Conservation (phyloP, 768 basidiomycete species). For the Boletus reticulatus region DNA sequence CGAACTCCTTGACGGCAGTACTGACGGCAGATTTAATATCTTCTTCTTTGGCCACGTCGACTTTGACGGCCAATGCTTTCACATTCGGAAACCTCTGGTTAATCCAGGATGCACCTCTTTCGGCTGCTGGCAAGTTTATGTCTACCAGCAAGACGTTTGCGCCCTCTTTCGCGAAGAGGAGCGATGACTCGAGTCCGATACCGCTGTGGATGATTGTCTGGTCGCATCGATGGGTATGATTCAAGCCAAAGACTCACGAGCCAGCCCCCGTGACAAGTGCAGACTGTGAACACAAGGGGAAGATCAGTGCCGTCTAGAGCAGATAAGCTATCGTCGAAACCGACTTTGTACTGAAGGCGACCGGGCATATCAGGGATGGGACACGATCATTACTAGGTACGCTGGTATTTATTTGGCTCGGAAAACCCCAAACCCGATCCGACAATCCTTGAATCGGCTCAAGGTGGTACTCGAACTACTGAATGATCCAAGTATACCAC, state of each 20-base stretch:
- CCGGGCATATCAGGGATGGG: conserved; percentile 47
- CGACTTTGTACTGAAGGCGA: conserved; percentile 66
- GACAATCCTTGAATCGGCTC: too few relatives aligned
- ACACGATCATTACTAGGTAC: neutral
- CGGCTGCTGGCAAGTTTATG: conserved; percentile 73
- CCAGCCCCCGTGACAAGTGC: conserved; percentile 87
- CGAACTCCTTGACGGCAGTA: conserved; percentile 76
- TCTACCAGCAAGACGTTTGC: conserved; percentile 90
- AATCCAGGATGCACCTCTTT: conserved; percentile 66
- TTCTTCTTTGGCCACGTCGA: conserved; percentile 86
- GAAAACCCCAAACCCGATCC: too few relatives aligned
- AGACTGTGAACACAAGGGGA: conserved; percentile 39
- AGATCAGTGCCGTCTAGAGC: conserved; percentile 12
- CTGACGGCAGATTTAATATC: conserved; percentile 85
- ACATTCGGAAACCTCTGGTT: conserved; percentile 63
- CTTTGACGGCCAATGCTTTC: conserved; percentile 65
- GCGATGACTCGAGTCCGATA: conserved; percentile 93
- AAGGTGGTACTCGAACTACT: too few relatives aligned
- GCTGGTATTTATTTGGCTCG: conserved; percentile 5
- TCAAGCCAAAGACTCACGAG: conserved; percentile 53
- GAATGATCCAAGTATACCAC: too few relatives aligned
- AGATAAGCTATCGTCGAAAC: conserved; percentile 1
- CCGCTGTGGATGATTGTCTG: conserved; percentile 53
- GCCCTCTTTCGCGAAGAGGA: conserved; percentile 93
- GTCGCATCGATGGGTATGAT: neutral